Evolutionary conservation across 192 early-diverging fungal species (phyloP).

Genomic region (Backusella parvicylindrica): DNA sequence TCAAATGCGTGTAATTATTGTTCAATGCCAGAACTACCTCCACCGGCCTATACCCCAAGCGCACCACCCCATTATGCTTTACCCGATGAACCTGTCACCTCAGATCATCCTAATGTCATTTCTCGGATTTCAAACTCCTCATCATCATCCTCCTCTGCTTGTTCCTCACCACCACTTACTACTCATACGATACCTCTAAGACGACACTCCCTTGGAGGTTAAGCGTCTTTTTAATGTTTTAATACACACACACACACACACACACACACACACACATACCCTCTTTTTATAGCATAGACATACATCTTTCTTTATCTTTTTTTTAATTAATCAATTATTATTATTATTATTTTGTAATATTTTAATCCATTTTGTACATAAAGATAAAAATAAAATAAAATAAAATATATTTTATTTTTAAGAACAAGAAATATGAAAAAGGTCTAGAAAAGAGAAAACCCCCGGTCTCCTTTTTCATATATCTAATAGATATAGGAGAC

Average conservation of each 20-base stretch:
- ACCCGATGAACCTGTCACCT: neutral
- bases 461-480: no score
- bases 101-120: neutral
- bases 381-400: no score
- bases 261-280: no score
- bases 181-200: neutral
- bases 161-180: neutral
- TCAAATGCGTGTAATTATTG: neutral
- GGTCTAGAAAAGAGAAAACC: no score
- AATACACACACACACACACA: no score
- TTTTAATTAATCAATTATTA: no score
- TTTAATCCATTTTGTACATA: no score
- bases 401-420: no score
- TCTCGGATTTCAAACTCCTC: slow-evolving; percentile 21
- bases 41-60: slow-evolving; percentile 28
- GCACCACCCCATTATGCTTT: slow-evolving; percentile 22
- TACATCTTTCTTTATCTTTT: neutral
- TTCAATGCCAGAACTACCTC: slow-evolving; percentile 11
- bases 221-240: neutral
- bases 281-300: no score
- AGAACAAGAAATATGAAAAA: no score
- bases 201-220: neutral
- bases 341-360: no score
- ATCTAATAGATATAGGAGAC: no score
- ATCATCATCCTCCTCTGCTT: neutral